Base-by-base conservation (phyloP, 2,329 filamentous ascomycete genomes). In the Metarhizium album region DNA sequence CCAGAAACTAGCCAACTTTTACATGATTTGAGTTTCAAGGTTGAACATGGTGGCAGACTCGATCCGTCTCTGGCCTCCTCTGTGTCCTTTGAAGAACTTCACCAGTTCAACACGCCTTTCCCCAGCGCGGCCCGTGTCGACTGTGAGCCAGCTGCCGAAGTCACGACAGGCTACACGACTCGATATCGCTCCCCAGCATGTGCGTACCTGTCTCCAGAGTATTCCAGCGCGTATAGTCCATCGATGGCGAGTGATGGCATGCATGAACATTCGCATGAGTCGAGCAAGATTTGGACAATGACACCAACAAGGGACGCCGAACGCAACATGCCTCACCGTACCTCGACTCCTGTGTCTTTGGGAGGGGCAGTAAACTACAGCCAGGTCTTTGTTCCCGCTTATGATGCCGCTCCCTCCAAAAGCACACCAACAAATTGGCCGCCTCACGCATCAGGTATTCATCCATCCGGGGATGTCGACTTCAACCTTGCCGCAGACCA, bases 241-340 rank as follows among this genome's bases (percentile, higher is more conserved):
- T 51, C 52, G 4, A 48, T 50, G 43, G 50, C 48, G 18, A 54
- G 52, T 23, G 52, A 54, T 13, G 18, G 18, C 2, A 9, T 50
- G n/a, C 37, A 38, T 20, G 56, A 16, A 9, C 35, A 18, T 24
- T 42, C n/a, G 6, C 23, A 33, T 7, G 47, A 47, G 8, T 33
- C 24, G 2, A 23, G 40, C 5, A 35, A 23, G 27, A 8, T 31
- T 8, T 42, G 47, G n/a, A 33, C 45, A 3, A 42, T 48, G 46
- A 47, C 47, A 20, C 45, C 51, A n/a, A 40, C 27, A 14, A 35
- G 31, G 20, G 48, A 53, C 22, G 13, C 27, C n/a, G 48, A 46
- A 20, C 22, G 43, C 13, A 48, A 29, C 18, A 38, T 13, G 13
- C 23, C 50, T 7, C 14, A 45, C n/a, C 31, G 35, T 4, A 23